phyloP scores from a whole-genome alignment of 345 rosid genomes.

The Chamaenerion angustifolium region DNA sequence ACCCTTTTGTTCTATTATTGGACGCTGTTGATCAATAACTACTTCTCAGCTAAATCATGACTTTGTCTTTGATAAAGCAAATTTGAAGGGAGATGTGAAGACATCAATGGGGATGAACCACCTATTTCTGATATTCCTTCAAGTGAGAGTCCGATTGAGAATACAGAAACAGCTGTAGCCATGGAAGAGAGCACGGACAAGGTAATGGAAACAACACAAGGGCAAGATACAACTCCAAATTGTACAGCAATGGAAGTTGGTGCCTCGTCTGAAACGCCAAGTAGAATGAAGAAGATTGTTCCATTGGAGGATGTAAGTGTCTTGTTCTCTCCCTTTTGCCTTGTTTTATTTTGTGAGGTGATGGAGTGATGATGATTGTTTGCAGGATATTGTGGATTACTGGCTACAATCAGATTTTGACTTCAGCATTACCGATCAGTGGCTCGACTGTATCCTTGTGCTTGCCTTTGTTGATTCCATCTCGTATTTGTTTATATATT shows the following conservation, averaged over 20 bases:
- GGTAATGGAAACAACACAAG: neutral
- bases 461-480: neutral
- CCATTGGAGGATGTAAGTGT: conserved; percentile 5
- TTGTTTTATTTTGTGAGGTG: neutral
- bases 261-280: neutral
- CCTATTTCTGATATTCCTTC: neutral
- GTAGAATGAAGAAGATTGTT: conserved; percentile 4
- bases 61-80: neutral
- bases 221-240: neutral
- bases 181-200: neutral
- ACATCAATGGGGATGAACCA: neutral
- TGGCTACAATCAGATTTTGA: conserved; percentile 1
- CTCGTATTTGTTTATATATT: too few relatives aligned
- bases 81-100: conserved; percentile 4
- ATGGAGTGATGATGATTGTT: too few relatives aligned
- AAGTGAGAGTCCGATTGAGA: neutral
- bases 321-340: neutral
- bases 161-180: neutral
- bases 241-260: conserved; percentile 1
- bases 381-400: conserved; percentile 4
- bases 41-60: neutral
- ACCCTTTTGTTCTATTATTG: neutral
- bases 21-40: neutral
- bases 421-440: conserved; percentile 1
- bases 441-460: conserved; percentile 1